Evolutionary conservation across 805 yeast genomes (phyloP).

Genomic region (Clavispora santaluciae): DNA sequence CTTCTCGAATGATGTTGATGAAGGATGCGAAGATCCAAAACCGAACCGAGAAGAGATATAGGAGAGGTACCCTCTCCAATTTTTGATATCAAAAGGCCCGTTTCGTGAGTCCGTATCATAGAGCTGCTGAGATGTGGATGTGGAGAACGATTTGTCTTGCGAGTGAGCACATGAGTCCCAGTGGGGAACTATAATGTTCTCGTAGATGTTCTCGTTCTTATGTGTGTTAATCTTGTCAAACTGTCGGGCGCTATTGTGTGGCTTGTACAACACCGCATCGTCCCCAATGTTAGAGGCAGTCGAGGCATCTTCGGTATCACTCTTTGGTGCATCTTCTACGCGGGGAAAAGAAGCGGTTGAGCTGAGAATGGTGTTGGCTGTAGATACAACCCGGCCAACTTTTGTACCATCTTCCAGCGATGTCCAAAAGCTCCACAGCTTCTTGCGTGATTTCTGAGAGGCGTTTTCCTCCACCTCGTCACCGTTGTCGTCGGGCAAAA

Average conservation of each 20-base stretch:
- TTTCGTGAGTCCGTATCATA: conserved; percentile 9
- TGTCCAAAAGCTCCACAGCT: conserved; percentile 38
- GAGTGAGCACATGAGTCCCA: conserved; percentile 37
- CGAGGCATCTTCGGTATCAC: conserved; percentile 6
- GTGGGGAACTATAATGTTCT: conserved; percentile 38
- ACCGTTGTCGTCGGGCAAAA: conserved; percentile 20
- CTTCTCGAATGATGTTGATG: neutral
- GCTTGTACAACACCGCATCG: conserved; percentile 42
- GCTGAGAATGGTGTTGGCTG: conserved; percentile 27
- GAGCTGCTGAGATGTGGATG: conserved; percentile 16
- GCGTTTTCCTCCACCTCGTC: conserved; percentile 33
- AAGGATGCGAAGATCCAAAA: conserved; percentile 21
- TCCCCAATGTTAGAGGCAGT: conserved; percentile 17
- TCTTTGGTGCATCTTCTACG: conserved; percentile 11
- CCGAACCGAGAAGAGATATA: conserved; percentile 34
- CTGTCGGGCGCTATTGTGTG: conserved; percentile 36
- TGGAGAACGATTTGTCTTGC: conserved; percentile 14
- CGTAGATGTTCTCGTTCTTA: conserved; percentile 38
- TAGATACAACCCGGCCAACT: neutral
- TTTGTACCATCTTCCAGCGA: conserved; percentile 3
- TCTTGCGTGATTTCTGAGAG: conserved; percentile 16
- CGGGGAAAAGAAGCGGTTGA: conserved; percentile 28
- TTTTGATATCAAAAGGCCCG: conserved; percentile 25
- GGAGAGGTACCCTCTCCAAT: conserved; percentile 32
- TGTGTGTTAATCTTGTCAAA: conserved; percentile 41